Evolutionary conservation across 2,329 filamentous ascomycete species (phyloP).

Genomic region (Penicillium sumatraense): DNA sequence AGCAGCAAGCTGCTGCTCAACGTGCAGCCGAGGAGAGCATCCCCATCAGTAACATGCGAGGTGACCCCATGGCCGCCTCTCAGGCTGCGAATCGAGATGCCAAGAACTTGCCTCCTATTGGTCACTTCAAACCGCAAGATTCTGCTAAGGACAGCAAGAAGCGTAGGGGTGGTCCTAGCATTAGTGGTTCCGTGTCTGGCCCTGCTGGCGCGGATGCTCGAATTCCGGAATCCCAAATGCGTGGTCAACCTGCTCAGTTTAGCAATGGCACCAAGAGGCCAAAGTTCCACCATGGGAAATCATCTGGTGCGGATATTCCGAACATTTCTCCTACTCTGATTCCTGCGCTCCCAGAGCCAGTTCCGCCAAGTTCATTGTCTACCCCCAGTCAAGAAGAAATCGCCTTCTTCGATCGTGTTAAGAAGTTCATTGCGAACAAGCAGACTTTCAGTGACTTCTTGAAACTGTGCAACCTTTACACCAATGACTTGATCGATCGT

Average conservation of each 20-base stretch:
- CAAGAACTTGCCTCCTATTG: constrained; percentile 82
- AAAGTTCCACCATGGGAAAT: constrained; percentile 73
- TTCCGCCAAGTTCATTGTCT: constrained; percentile 74
- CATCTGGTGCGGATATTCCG: constrained; percentile 60
- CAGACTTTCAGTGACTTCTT: constrained; percentile 93
- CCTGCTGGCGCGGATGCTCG: constrained; percentile 37
- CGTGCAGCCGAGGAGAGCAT: constrained; percentile 71
- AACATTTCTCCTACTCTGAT: constrained; percentile 84
- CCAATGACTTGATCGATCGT: constrained; percentile 87
- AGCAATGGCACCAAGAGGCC: constrained; percentile 64
- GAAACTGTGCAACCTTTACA: constrained; percentile 95
- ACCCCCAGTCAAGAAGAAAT: constrained; percentile 84
- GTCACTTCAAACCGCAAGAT: constrained; percentile 86
- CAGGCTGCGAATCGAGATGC: constrained; percentile 58
- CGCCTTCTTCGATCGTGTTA: constrained; percentile 92
- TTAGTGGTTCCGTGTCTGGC: constrained; percentile 39
- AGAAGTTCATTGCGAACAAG: constrained; percentile 94
- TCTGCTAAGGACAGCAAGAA: constrained; percentile 92
- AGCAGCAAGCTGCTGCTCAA: constrained; percentile 61
- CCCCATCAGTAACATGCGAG: constrained; percentile 67
- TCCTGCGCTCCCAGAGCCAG: constrained; percentile 83
- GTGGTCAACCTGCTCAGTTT: constrained; percentile 43
- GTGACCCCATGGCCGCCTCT: constrained; percentile 53
- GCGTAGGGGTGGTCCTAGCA: constrained; percentile 65
- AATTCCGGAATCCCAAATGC: constrained; percentile 39